Evolutionary conservation across 345 rosid species (phyloP), one percentile per base, ranked within the genome.

Genomic region (Geranium rotundifolium): DNA sequence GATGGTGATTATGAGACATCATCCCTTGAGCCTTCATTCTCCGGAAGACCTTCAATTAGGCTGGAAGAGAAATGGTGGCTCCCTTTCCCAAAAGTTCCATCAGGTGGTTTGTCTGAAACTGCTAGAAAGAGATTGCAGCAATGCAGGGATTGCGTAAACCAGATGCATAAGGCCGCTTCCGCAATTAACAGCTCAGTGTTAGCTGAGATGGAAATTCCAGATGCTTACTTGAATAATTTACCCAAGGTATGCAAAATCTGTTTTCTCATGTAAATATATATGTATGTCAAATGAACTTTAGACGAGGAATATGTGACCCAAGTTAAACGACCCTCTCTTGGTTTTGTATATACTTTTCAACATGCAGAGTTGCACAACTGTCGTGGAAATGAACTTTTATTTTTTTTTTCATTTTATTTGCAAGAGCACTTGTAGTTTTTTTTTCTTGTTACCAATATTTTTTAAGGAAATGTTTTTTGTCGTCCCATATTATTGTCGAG

Each of bases 21-120:
- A n/a, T n/a, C n/a, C 56, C 60, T 60, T 1, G 65, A 58, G 60
- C 59, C 78, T 3, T 59, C 71, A 4, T 70, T 69, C 18, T 65
- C 72, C 41, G 73, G 71, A 55, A 66, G 75, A 69, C 78, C 75
- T 73, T 76, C 78, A 17, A 63, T 66, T 61, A 66, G 76, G 66
- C 80, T 34, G 4, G 41, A 34, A 34, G 88, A 84, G 70, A 84
- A 84, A 58, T 84, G 88, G 88, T 81, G 88, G 88, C 72, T 81
- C 59, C 88, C 88, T 0, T 78, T 81, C 58, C 88, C 88, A 0
- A 77, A 71, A 56, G 73, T 84, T 13, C 80, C 77, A 1, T 20
- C 76, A 2, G 70, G 67, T 62, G 88, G 88, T 19, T 65, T 84
- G 63, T 77, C 84, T 5, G 79, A 75, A 18, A 78, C 70, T 14